Conservation (phyloP, 179 eudicot species). For the Patellifolia procumbens region DNA sequence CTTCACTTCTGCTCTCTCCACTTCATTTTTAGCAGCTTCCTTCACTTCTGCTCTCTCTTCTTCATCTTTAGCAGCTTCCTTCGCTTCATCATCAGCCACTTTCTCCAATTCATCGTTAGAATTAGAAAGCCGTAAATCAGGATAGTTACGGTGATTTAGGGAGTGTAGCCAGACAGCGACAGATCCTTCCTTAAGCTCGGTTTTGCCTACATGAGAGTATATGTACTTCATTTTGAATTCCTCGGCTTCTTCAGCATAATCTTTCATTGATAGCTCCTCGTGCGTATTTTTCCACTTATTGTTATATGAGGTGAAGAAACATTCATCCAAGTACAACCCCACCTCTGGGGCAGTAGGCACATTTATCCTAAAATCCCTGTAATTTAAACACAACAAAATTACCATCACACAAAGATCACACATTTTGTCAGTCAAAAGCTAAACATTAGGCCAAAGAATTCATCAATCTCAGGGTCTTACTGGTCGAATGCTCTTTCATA, state of each 20-base stretch:
- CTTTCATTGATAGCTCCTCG: conserved; percentile 86
- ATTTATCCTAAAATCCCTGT: conserved; percentile 64
- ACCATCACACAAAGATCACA: background rate
- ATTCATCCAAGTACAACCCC: conserved; percentile 88
- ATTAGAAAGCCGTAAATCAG: conserved; percentile 48
- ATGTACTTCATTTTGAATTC: conserved; percentile 78
- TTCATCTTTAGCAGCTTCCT: background rate
- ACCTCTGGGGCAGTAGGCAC: conserved; percentile 99
- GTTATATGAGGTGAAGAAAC: conserved; percentile 84
- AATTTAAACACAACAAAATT: conserved; percentile 15
- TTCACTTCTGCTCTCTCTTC: background rate
- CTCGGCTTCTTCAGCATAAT: conserved; percentile 70
- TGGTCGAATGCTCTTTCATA: conserved; percentile 60
- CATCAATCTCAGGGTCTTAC: conserved; percentile 46
- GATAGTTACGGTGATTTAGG: conserved; percentile 77
- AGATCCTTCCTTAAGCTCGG: conserved; percentile 77
- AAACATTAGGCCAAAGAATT: background rate
- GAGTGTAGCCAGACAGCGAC: conserved; percentile 91
- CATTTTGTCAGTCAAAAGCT: background rate
- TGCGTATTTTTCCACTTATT: conserved; percentile 71
- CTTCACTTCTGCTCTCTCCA: too few species aligned
- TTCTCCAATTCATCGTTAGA: background rate
- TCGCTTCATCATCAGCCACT: background rate
- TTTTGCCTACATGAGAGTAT: conserved; percentile 73
- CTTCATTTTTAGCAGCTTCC: background rate